Percentiles rank a stretch among this genome's conserved stretches.
Evolutionary conservation across 805 yeast genomes (phyloP).

Genomic region (Lipomyces oligophaga): DNA sequence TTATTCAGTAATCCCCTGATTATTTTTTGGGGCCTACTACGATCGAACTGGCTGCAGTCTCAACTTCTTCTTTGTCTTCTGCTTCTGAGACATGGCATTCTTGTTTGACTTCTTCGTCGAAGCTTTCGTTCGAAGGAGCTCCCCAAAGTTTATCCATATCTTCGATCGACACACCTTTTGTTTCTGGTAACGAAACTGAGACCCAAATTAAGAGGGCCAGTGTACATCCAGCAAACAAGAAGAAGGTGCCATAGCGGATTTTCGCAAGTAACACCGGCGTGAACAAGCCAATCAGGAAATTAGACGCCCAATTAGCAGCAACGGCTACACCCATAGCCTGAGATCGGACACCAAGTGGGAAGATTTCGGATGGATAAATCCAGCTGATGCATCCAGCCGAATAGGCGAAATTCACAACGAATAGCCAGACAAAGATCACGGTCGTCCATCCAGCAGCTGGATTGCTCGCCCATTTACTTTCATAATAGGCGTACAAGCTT

Average conservation of each 20-base stretch:
- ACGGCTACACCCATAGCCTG: slow-evolving; percentile 61
- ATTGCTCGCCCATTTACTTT: slow-evolving; percentile 39
- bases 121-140: no score
- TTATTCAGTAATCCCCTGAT: no score
- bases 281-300: slow-evolving; percentile 41
- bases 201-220: slow-evolving; percentile 50
- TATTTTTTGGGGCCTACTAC: no score
- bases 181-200: slow-evolving; percentile 44
- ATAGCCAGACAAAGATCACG: slow-evolving; percentile 29
- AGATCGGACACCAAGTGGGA: slow-evolving; percentile 63
- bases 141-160: slow-evolving; percentile 70
- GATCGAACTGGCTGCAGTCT: no score
- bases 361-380: slow-evolving; percentile 66
- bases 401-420: slow-evolving; percentile 32
- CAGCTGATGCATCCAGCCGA: slow-evolving; percentile 38
- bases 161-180: slow-evolving; percentile 74
- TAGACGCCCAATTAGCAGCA: slow-evolving; percentile 65
- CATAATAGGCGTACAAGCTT: slow-evolving; percentile 42
- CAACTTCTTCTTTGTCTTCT: no score
- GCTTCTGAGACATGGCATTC: no score
- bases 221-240: slow-evolving; percentile 31
- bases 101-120: no score
- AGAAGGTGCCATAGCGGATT: slow-evolving; percentile 23
- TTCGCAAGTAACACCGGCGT: slow-evolving; percentile 48
- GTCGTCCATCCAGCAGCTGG: slow-evolving; percentile 30